A percentile compares a stretch with the other conserved stretches of the same genome.
Conservation (phyloP, 495 filamentous ascomycete species). For the Pyrenula aspistea region DNA sequence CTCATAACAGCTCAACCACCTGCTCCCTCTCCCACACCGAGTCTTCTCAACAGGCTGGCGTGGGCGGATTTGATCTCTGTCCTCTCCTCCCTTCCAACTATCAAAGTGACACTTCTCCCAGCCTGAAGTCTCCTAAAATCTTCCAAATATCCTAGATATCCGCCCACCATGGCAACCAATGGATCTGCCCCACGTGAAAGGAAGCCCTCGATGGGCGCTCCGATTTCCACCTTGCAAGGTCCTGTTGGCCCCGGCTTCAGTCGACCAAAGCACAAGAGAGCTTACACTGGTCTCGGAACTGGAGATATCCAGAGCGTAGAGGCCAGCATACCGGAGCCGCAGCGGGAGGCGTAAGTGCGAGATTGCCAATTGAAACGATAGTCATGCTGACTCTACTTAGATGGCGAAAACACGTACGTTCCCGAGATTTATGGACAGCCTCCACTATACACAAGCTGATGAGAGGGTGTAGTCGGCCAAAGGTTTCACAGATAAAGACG, state of each 20-base stretch:
- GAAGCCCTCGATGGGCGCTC: conserved; percentile 66
- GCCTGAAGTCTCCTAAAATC: not conserved
- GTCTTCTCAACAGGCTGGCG: not conserved
- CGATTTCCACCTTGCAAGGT: conserved; percentile 70
- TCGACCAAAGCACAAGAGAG: conserved; percentile 90
- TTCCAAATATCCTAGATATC: not conserved
- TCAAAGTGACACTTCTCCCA: not conserved
- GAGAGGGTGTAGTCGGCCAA: conserved; percentile 43
- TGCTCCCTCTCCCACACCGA: not conserved
- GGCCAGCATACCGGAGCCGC: conserved; percentile 74
- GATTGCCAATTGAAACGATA: not conserved
- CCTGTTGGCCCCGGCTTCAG: conserved; percentile 60
- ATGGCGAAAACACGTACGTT: conserved; percentile 68
- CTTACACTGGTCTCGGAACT: conserved; percentile 81
- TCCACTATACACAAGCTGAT: not conserved
- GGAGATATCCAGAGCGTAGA: conserved; percentile 89
- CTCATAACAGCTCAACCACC: conserved; percentile 1
- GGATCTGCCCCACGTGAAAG: conserved; percentile 38
- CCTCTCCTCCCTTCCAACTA: not conserved
- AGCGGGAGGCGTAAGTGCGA: conserved; percentile 60
- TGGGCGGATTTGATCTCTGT: not conserved
- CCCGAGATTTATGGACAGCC: conserved; percentile 1
- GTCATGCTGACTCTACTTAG: conserved; percentile 17
- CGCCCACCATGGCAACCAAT: not conserved
- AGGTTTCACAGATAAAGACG: conserved; percentile 64